Conservation (phyloP, 2,329 filamentous ascomycete genomes). For the Aspergillus japonicus region DNA sequence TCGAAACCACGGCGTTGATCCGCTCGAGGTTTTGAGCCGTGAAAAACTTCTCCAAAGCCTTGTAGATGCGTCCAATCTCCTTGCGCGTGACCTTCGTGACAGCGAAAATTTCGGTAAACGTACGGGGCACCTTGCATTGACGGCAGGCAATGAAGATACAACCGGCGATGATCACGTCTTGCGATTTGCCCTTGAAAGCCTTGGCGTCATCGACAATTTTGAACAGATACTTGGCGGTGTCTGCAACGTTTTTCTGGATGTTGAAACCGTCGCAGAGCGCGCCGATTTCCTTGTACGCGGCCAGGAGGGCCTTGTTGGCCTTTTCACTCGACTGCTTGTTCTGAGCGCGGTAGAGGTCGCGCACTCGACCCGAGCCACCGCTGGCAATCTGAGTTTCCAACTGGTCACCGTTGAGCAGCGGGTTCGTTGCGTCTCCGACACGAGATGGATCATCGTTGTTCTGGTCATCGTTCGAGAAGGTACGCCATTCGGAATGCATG, state of each 20-base stretch:
- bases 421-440: constrained; percentile 92
- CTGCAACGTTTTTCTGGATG: constrained; percentile 76
- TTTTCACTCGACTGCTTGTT: constrained; percentile 81
- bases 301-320: constrained; percentile 73
- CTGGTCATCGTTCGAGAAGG: constrained; percentile 97
- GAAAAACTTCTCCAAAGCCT: constrained; percentile 84
- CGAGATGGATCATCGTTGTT: constrained; percentile 94
- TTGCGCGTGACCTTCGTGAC: constrained; percentile 94
- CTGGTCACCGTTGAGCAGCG: constrained; percentile 84
- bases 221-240: constrained; percentile 91
- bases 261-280: constrained; percentile 81
- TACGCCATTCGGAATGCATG: constrained; percentile 96
- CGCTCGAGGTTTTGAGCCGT: constrained; percentile 67
- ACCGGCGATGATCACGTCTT: constrained; percentile 89
- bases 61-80: constrained; percentile 95
- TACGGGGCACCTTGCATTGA: constrained; percentile 80
- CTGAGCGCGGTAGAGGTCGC: constrained; percentile 78
- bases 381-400: constrained; percentile 86
- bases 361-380: constrained; percentile 68
- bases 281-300: constrained; percentile 85
- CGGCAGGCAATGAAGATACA: constrained; percentile 98
- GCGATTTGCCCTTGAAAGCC: constrained; percentile 90
- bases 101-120: constrained; percentile 91
- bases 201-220: constrained; percentile 92
- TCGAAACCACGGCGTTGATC: constrained; percentile 48